These are phyloP conservation scores for Saccharomycopsis babjevae DNA, from an alignment of 805 yeast species.

Conservation along the genomic window DNA sequence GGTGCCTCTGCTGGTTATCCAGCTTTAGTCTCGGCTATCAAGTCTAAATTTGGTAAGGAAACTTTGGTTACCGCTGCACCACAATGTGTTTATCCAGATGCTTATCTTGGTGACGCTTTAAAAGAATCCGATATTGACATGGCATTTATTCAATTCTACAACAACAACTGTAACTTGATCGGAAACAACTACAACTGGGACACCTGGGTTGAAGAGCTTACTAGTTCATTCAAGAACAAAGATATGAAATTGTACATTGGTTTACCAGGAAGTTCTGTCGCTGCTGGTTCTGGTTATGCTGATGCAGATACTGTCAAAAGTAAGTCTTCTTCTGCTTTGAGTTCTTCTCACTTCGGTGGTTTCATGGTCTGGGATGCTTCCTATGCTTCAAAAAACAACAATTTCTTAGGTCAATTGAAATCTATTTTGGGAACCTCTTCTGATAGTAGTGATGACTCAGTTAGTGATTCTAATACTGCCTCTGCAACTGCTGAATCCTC, in stretches of 20 bases:
- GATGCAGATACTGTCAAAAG: constrained; percentile 29
- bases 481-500: not conserved
- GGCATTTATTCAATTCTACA: constrained; percentile 82
- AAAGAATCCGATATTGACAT: constrained; percentile 59
- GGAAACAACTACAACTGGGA: constrained; percentile 50
- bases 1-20: constrained; percentile 52
- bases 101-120: constrained; percentile 48
- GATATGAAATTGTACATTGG: constrained; percentile 53
- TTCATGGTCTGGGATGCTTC: constrained; percentile 16
- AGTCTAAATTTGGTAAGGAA: constrained; percentile 28
- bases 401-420: constrained; percentile 7
- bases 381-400: constrained; percentile 22
- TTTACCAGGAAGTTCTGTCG: constrained; percentile 31
- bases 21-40: constrained; percentile 37
- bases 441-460: not conserved
- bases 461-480: not conserved
- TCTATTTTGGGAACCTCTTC: constrained; percentile 7
- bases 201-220: constrained; percentile 62
- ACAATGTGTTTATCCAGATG: constrained; percentile 85
- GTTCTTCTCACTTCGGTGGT: constrained; percentile 13
- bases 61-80: constrained; percentile 86
- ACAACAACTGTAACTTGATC: constrained; percentile 52
- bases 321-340: constrained; percentile 17
- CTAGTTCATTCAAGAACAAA: constrained; percentile 48
- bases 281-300: constrained; percentile 36